Evolutionary conservation across 1,139 yeast species (phyloP), one percentile per base, ranked within the genome.

Genomic region (Hemisphaericaspora xylanilytica): DNA sequence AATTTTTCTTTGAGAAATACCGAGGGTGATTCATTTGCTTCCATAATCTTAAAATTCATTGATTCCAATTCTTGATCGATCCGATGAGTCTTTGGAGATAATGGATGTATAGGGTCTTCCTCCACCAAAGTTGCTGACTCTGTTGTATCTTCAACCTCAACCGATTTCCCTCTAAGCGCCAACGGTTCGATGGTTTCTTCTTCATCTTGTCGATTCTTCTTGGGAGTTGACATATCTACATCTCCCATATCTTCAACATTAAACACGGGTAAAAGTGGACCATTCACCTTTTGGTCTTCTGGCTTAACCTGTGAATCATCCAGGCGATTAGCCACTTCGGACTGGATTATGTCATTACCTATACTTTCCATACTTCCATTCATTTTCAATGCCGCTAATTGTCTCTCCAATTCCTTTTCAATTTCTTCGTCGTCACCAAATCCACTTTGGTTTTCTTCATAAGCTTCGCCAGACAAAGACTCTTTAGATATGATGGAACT

Each of bases 401-500:
- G 75, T 37, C 70, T 59, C 45, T 69, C 65, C 39, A 71, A 57
- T 42, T 69, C 75, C 40, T 52, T 50, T 38, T 69, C 73, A 3
- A 65, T 63, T 35, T 61, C 71, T 18, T 57, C 63, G 22, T 67
- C 74, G 15, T 60, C 65, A 14, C 65, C 66, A n/a, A 61, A 58
- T 41, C 57, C 6, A 16, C 18, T 21, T 9, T 30, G 24, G 8
- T 16, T 5, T 4, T 22, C 22, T 5, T 10, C 44, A 2, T 25
- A 14, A 25, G 4, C 14, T 10, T 5, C 28, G 13, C 28, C 13
- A 3, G 28, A 22, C 11, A 22, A 8, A 9, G 64, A 55, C 25
- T 58, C 69, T 45, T 67, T 70, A 11, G 74, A 67, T 13, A 70
- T 56, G 36, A 70, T 66, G 0, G 75, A 70, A 45, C 74, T 68